These are phyloP conservation scores for Gossypium lobatum DNA, from an alignment of 441 rosid genomes.

Conservation along the genomic window DNA sequence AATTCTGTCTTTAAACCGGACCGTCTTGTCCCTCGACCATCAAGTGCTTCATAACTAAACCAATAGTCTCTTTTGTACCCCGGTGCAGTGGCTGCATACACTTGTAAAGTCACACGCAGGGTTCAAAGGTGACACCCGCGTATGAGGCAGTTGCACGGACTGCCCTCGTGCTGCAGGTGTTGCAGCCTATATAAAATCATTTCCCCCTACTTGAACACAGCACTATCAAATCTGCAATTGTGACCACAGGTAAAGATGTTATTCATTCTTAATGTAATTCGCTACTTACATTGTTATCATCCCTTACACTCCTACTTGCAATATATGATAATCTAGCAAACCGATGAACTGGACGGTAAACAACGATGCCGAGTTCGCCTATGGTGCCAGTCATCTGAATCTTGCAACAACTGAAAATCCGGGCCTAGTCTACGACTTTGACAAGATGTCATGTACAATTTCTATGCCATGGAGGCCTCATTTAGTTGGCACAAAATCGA, in stretches of 20 bases:
- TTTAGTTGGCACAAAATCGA: slow-evolving; percentile 35
- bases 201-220: slow-evolving; percentile 39
- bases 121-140: no score
- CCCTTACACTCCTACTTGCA: background rate
- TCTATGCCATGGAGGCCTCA: slow-evolving; percentile 51
- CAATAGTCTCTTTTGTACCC: no score
- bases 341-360: slow-evolving; percentile 46
- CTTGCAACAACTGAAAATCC: slow-evolving; percentile 43
- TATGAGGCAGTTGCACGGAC: no score
- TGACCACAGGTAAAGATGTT: slow-evolving; percentile 45
- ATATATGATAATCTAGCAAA: slow-evolving; percentile 34
- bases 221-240: slow-evolving; percentile 57
- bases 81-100: no score
- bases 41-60: no score
- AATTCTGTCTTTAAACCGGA: no score
- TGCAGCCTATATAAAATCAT: no score
- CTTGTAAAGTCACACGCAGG: no score
- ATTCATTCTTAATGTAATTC: background rate
- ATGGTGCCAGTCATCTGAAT: slow-evolving; percentile 53
- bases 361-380: slow-evolving; percentile 45
- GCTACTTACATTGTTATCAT: background rate
- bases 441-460: slow-evolving; percentile 50
- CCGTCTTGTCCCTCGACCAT: no score
- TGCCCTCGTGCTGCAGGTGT: no score
- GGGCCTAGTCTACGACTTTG: slow-evolving; percentile 50